Evolutionary conservation across 23 red algal genomes (phyloP), one percentile per base, ranked within the genome.

Genomic region (Gracilaria caudata): DNA sequence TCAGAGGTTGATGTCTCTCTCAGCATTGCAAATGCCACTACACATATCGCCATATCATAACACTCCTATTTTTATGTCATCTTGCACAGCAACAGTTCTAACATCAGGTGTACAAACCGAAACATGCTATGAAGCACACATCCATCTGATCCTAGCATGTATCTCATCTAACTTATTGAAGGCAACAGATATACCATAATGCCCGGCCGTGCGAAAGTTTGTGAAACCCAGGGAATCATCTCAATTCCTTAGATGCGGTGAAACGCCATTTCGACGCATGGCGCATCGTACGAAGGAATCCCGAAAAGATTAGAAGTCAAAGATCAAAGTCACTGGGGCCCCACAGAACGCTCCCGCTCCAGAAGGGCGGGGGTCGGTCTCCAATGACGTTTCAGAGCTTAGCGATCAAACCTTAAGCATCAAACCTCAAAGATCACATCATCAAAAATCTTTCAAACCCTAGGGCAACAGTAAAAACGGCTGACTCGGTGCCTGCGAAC

Each of bases 1-100:
- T 39, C 84, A 14, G 84, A 88, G 43, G 70, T 77, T 14, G 84
- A 88, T 25, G 84, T 88, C 19, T 33, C 23, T 64, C 71, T 88
- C 21, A 88, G 84, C 57, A 78, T 88, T 60, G 70, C 51, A n/a
- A 88, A 88, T 36, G 70, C 84, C 20, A 77, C 33, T 9, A 79
- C 84, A 5, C 7, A 66, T 5, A 88, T 88, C 72, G 16, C 38
- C 72, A 49, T 88, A 51, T 12, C 32, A 33, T 79, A 24, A 79
- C 43, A 3, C 21, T 32, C 37, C 3, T 21, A 4, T 39, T 57
- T 8, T 33, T 80, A 5, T n/a, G 19, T 77, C 14, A 38, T 35
- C 61, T 30, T 66, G 57, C 11, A 24, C 57, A 60, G 2, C 57
- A 60, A 60, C 25, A 60, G 7, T 60, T 60, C 28, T 60, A 7